These are phyloP conservation scores for Globisporangium echinulatum DNA, from an alignment of 352 stramenopile species.

Conservation along the genomic window DNA sequence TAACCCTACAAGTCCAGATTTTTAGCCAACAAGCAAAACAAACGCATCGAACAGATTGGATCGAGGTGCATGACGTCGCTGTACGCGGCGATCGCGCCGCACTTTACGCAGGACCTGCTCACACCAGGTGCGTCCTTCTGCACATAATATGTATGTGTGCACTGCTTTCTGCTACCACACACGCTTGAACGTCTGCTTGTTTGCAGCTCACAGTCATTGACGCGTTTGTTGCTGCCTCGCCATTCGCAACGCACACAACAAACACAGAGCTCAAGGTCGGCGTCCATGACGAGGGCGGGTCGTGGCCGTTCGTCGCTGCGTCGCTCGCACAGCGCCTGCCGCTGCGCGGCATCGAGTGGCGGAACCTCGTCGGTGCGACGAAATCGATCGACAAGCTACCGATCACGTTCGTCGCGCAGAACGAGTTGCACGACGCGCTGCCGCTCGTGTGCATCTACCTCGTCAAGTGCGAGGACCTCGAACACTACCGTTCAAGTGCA, in stretches of 20 bases:
- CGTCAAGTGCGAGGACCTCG: constrained; percentile 81
- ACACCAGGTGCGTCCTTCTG: constrained; percentile 26
- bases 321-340: constrained; percentile 59
- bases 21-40: no score
- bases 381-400: constrained; percentile 25
- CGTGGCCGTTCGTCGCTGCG: constrained; percentile 75
- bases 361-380: constrained; percentile 64
- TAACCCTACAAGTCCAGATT: no score
- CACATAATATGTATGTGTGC: background rate
- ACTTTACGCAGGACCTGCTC: constrained; percentile 63
- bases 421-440: constrained; percentile 15
- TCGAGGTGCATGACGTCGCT: constrained; percentile 40
- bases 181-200: background rate
- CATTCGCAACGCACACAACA: no score
- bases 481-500: constrained; percentile 53
- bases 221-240: background rate
- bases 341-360: constrained; percentile 74
- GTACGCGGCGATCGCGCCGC: constrained; percentile 59
- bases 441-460: constrained; percentile 68
- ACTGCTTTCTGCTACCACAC: background rate
- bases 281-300: constrained; percentile 61
- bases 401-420: constrained; percentile 35
- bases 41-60: no score
- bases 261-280: constrained; percentile 49
- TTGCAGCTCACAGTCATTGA: background rate